Evolutionary conservation across 768 basidiomycete genomes (phyloP).

Genomic region (Scleroderma bovista): DNA sequence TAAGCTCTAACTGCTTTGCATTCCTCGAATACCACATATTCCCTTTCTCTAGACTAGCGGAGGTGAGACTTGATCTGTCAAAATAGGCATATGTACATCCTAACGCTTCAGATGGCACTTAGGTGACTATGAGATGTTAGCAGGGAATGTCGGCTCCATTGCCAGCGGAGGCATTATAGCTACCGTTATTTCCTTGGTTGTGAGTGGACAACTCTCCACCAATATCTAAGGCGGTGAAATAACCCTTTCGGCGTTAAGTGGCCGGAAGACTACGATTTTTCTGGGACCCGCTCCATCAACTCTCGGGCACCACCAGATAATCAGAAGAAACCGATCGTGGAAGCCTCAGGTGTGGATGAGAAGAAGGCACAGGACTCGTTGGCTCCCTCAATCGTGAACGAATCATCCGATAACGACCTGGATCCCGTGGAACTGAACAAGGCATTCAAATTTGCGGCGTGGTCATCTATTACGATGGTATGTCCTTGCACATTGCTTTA

Average conservation of each 20-base stretch:
- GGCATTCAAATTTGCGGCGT: conserved; percentile 78
- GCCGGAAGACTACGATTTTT: conserved; percentile 83
- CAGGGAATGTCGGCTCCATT: conserved; percentile 85
- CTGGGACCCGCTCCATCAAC: conserved; percentile 75
- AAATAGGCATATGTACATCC: conserved; percentile 5
- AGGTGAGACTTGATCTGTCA: conserved; percentile 33
- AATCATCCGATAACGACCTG: conserved; percentile 50
- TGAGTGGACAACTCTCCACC: conserved; percentile 27
- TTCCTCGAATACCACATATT: background rate
- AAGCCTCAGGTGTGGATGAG: conserved; percentile 32
- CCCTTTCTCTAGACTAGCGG: conserved; percentile 37
- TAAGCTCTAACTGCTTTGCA: conserved; percentile 1
- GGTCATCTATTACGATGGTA: conserved; percentile 65
- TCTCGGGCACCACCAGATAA: conserved; percentile 9
- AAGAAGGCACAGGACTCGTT: conserved; percentile 31
- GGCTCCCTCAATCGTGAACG: conserved; percentile 34
- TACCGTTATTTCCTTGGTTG: conserved; percentile 55
- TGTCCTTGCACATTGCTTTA: conserved; percentile 17
- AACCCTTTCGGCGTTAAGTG: conserved; percentile 35
- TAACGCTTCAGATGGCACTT: conserved; percentile 1
- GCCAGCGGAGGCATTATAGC: conserved; percentile 77
- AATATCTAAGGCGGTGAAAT: background rate
- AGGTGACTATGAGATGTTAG: conserved; percentile 69
- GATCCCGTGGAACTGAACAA: conserved; percentile 60
- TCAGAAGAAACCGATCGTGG: conserved; percentile 11